Evolutionary conservation across 495 filamentous ascomycete genomes (phyloP), one percentile per base, ranked within the genome.

Genomic region (Lophiotrema nucula): DNA sequence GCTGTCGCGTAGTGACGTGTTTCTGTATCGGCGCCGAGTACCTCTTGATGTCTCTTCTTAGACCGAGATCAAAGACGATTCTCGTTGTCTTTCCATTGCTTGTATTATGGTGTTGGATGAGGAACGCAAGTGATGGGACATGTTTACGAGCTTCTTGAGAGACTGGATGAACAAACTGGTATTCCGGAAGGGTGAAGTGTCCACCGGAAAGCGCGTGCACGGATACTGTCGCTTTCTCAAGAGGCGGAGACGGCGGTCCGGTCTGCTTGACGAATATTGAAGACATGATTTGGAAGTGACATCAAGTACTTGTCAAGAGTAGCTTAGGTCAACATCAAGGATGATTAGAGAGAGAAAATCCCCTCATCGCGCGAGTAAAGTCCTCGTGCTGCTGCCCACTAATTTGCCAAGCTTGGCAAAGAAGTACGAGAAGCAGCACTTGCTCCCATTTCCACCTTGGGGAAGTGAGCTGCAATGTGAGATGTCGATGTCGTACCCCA

Each of bases 61-160:
- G 53, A 0, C 74, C 74, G 0, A 78, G 55, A 47, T 78, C 73
- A 58, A 78, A 77, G 2, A 78, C 56, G 4, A 78, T 47, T 11
- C 67, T 67, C 8, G 71, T 73, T 10, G 22, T 44, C 8, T 63
- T 66, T 15, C 56, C 54, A 1, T 48, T 62, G 6, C 46, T 4
- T 1, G 15, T 11, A 28, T 62, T 56, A 3, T 25, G 52, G 49
- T 76, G 74, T 49, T 73, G 70, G 2, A 77, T 67, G 13, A 77
- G 58, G 48, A 77, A 77, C 56, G 56, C 48, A 2, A 72, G 52
- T 4, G 69, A 70, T 1, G 69, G 69, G 0, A 68, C 69, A 11
- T 57, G 62, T 22, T 62, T 72, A 16, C 69, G 57, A 4, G 62
- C 55, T 6, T 56, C 55, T 0, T 42, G 45, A 1, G 62, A 46